Evolutionary conservation across 129 eudicot species (phyloP).

Genomic region (Heracleum sosnowskyi): DNA sequence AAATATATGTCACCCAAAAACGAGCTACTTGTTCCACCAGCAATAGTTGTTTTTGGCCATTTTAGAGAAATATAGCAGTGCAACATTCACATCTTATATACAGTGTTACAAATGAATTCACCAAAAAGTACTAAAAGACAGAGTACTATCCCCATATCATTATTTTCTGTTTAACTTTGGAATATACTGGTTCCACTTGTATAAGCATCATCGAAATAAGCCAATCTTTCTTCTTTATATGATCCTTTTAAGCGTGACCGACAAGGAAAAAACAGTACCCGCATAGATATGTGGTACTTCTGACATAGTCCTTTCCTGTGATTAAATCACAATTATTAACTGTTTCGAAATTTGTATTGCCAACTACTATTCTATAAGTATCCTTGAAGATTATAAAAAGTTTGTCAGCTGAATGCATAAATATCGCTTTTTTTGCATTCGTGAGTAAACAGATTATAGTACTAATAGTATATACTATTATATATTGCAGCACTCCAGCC

Average conservation of each 20-base stretch:
- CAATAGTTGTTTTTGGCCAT: not conserved
- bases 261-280: not conserved
- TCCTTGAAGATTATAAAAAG: not conserved
- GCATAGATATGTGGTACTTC: not conserved
- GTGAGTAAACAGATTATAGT: not conserved
- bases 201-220: not conserved
- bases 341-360: not conserved
- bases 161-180: not conserved
- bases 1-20: not conserved
- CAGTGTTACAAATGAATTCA: not conserved
- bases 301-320: not conserved
- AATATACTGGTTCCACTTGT: not conserved
- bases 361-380: not conserved
- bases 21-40: not conserved
- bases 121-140: not conserved
- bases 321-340: not conserved
- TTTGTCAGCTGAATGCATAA: not conserved
- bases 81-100: not conserved
- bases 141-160: not conserved
- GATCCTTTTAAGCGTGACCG: not conserved
- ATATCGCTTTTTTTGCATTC: not conserved
- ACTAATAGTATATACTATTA: constrained; percentile 4
- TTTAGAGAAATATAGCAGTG: not conserved
- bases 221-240: not conserved
- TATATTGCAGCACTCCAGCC: constrained; percentile 58